Conservation (phyloP, 441 rosid genomes). For the Arabidopsis lyrata region DNA sequence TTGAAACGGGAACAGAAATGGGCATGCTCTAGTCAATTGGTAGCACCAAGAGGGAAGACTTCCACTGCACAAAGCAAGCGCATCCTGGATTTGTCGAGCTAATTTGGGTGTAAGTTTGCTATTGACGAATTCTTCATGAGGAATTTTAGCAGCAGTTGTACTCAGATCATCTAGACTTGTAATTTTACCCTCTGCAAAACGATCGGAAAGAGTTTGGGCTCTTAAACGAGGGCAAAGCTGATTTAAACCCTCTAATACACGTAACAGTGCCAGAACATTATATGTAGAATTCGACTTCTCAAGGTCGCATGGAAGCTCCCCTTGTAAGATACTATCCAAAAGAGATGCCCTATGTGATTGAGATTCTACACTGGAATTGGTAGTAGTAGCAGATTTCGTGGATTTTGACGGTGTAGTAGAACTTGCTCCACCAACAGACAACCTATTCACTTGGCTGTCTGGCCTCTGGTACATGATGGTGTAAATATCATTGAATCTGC, state of each 20-base stretch:
- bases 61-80: conserved; percentile 99
- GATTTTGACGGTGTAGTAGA: conserved; percentile 61
- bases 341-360: conserved; percentile 69
- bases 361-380: conserved; percentile 60
- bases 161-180: conserved; percentile 64
- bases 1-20: conserved; percentile 98
- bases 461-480: conserved; percentile 92
- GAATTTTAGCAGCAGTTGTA: conserved; percentile 63
- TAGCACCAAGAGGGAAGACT: conserved; percentile 99
- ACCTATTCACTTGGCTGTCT: conserved; percentile 77
- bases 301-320: conserved; percentile 96
- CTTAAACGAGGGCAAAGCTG: conserved; percentile 93
- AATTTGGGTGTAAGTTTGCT: conserved; percentile 97
- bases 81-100: conserved; percentile 99
- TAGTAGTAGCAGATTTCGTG: conserved; percentile 56
- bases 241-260: conserved; percentile 94
- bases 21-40: conserved; percentile 97
- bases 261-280: conserved; percentile 83
- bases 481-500: conserved; percentile 88
- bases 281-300: conserved; percentile 95
- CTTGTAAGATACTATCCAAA: conserved; percentile 93
- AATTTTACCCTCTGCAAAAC: conserved; percentile 77
- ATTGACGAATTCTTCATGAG: conserved; percentile 85
- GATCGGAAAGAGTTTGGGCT: conserved; percentile 68
- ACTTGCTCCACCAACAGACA: conserved; percentile 69